These are phyloP conservation scores for Toxoplasma gondii DNA, from an alignment of 169 alveolate species.

Conservation along the genomic window DNA sequence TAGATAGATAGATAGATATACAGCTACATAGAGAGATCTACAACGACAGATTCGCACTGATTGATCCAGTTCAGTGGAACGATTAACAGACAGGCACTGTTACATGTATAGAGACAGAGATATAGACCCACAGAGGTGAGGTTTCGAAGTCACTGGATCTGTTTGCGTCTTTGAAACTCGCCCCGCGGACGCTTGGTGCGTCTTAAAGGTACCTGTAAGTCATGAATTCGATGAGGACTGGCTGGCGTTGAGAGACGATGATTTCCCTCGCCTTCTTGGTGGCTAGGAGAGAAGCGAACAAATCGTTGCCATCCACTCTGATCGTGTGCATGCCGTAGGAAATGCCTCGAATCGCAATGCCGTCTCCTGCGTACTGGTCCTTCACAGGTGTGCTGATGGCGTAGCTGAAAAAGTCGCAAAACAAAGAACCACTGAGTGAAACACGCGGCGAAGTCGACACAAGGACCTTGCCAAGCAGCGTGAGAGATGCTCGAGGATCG, in stretches of 20 bases:
- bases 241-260: slow-evolving; percentile 81
- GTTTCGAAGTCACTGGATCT: too few relatives aligned
- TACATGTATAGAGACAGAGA: too few relatives aligned
- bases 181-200: too few relatives aligned
- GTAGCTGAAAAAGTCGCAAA: slow-evolving; percentile 39
- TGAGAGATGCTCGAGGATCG: background rate
- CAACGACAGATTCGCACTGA: too few relatives aligned
- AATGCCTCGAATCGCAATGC: slow-evolving; percentile 94
- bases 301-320: slow-evolving; percentile 87
- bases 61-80: too few relatives aligned
- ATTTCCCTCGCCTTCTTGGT: slow-evolving; percentile 89
- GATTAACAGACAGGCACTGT: too few relatives aligned
- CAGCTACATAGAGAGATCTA: too few relatives aligned
- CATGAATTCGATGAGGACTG: slow-evolving; percentile 92
- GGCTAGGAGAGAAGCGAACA: slow-evolving; percentile 92
- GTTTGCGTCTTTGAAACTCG: too few relatives aligned
- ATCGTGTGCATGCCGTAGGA: slow-evolving; percentile 92
- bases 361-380: slow-evolving; percentile 95
- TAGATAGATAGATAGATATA: too few relatives aligned
- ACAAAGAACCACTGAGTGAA: background rate
- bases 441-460: background rate
- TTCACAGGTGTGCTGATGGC: slow-evolving; percentile 87
- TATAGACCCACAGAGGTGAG: too few relatives aligned
- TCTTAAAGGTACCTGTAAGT: slow-evolving; percentile 90
- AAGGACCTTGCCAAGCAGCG: too few relatives aligned